phyloP scores from a whole-genome alignment of 306 rosid genomes.

The Heteromeles arbutifolia region DNA sequence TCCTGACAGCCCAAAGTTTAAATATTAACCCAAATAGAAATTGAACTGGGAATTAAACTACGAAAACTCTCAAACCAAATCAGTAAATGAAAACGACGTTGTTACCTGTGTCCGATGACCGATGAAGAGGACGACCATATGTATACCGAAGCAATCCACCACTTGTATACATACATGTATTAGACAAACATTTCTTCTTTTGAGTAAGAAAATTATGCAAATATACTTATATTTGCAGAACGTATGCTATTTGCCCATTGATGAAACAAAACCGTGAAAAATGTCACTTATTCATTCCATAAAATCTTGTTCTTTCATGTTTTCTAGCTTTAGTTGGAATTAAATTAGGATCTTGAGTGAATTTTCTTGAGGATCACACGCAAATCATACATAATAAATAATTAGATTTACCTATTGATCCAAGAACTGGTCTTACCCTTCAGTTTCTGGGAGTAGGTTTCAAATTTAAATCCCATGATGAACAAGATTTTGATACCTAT shows the following conservation, averaged over 20 bases:
- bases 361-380: neutral
- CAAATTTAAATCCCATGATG: neutral
- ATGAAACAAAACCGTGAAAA: neutral
- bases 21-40: no score
- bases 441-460: neutral
- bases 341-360: neutral
- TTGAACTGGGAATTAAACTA: no score
- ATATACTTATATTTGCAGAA: neutral
- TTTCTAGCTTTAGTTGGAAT: neutral
- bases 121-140: no score
- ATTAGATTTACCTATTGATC: neutral
- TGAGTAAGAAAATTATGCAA: neutral
- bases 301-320: neutral
- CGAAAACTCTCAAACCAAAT: no score
- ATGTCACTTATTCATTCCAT: neutral
- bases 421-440: neutral
- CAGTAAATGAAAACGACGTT: no score
- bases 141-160: no score
- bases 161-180: no score
- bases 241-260: neutral
- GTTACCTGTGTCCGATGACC: no score
- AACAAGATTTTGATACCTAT: neutral
- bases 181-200: neutral
- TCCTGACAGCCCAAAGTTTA: no score
- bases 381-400: neutral